These are phyloP conservation scores for Deinandra increscens DNA, from an alignment of 129 eudicot species.

Conservation along the genomic window DNA sequence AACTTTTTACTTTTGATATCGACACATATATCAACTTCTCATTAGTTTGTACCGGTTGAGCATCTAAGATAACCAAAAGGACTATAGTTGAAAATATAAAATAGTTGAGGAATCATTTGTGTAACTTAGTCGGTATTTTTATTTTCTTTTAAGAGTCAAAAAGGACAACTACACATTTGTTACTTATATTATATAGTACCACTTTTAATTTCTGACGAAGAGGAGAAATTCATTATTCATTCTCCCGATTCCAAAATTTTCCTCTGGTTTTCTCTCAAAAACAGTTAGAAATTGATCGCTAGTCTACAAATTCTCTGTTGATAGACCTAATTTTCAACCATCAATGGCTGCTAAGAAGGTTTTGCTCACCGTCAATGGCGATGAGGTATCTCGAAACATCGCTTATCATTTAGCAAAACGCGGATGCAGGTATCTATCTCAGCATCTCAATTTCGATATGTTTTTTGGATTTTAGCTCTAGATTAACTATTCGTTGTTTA, in stretches of 20 bases:
- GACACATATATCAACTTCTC: too few relatives aligned
- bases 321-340: constrained; percentile 6
- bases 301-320: not conserved
- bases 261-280: not conserved
- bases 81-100: not conserved
- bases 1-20: too few relatives aligned
- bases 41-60: too few relatives aligned
- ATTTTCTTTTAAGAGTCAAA: constrained; percentile 7
- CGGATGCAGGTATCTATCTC: constrained; percentile 75
- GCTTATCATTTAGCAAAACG: constrained; percentile 72
- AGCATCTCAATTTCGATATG: not conserved
- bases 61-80: not conserved
- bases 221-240: constrained; percentile 1
- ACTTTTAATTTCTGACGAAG: too few relatives aligned
- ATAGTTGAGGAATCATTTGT: not conserved
- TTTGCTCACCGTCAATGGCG: constrained; percentile 70
- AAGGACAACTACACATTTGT: constrained; percentile 6
- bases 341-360: constrained; percentile 55
- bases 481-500: constrained; percentile 19
- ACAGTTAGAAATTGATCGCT: not conserved
- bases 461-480: not conserved
- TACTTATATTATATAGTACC: too few relatives aligned
- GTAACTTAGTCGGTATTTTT: not conserved
- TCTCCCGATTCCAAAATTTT: constrained; percentile 2
- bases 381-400: constrained; percentile 59